A percentile compares a stretch with the other conserved stretches of the same genome.
These are phyloP conservation scores for Lentinula edodes DNA, from an alignment of 768 basidiomycete genomes.

Conservation along the genomic window DNA sequence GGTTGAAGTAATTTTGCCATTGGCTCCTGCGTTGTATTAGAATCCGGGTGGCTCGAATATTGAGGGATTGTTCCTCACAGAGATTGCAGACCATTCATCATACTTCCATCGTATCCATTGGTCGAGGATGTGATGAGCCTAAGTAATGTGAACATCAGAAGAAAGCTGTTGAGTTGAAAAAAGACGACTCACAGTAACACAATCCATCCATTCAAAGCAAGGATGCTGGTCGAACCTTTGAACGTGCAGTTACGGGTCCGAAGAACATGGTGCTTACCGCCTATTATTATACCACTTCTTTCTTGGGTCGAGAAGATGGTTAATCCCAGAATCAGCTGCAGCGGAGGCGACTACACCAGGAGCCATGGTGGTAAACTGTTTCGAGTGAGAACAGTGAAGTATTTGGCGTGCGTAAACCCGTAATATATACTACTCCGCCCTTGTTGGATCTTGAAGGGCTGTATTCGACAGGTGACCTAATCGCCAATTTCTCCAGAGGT, in stretches of 20 bases:
- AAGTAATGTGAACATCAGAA: not conserved
- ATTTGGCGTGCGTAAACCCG: not conserved
- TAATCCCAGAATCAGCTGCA: constrained; percentile 31
- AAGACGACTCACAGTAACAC: constrained; percentile 45
- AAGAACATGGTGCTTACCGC: constrained; percentile 38
- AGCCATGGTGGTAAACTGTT: constrained; percentile 41
- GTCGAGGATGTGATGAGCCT: constrained; percentile 74
- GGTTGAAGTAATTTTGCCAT: constrained; percentile 59
- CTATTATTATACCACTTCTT: constrained; percentile 76
- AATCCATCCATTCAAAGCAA: constrained; percentile 65
- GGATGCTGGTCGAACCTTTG: constrained; percentile 33
- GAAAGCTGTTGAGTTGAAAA: not conserved
- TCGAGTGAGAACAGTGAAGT: constrained; percentile 11
- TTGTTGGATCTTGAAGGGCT: not conserved
- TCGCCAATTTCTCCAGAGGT: constrained; percentile 37
- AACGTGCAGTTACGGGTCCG: not conserved
- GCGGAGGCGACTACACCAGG: constrained; percentile 39
- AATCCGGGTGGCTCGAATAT: not conserved
- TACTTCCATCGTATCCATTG: constrained; percentile 71
- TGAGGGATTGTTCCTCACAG: constrained; percentile 19
- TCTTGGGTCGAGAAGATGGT: constrained; percentile 56
- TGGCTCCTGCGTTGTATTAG: constrained; percentile 20
- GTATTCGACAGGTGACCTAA: constrained; percentile 25
- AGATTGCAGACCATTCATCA: constrained; percentile 79
- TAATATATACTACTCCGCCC: not conserved